Conservation (phyloP, 2,329 filamentous ascomycete genomes). For the Penicillium janthinellum region DNA sequence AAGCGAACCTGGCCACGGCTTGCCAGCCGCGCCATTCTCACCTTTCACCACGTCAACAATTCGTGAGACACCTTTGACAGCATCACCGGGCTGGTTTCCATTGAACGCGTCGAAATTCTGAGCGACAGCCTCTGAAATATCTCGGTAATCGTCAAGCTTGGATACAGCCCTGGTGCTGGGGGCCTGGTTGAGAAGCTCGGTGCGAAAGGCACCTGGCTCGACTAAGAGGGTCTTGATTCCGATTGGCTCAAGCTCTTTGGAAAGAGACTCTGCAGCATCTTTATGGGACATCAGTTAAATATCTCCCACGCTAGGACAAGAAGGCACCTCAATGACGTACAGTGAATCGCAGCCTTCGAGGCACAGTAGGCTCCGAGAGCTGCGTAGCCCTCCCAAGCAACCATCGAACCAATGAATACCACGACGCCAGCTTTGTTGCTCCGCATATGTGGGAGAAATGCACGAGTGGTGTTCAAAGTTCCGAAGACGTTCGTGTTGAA, state of each 20-base stretch:
- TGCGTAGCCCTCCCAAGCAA: constrained; percentile 15
- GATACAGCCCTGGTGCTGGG: constrained; percentile 3
- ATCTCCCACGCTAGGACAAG: neutral
- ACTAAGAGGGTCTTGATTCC: constrained; percentile 16
- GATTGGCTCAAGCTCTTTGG: constrained; percentile 2
- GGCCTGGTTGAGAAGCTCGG: constrained; percentile 6
- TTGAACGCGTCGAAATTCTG: neutral
- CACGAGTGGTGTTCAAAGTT: constrained; percentile 11
- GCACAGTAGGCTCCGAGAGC: constrained; percentile 12
- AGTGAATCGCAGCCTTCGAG: constrained; percentile 16
- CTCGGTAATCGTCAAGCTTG: constrained; percentile 7
- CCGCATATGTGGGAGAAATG: constrained; percentile 14
- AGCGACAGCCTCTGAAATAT: neutral
- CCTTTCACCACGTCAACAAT: constrained; percentile 14
- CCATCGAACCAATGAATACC: constrained; percentile 15
- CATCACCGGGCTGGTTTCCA: constrained; percentile 12
- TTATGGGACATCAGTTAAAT: neutral
- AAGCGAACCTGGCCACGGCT: constrained; percentile 9
- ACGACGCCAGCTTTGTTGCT: constrained; percentile 11
- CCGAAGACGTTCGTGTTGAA: constrained; percentile 20
- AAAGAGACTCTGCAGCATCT: constrained; percentile 14
- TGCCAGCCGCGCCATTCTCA: constrained; percentile 1
- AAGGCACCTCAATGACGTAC: neutral
- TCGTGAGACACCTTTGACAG: constrained; percentile 3
- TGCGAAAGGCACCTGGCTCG: constrained; percentile 17